These are phyloP conservation scores for Pyrus communis DNA, from an alignment of 306 rosid species.

Conservation along the genomic window DNA sequence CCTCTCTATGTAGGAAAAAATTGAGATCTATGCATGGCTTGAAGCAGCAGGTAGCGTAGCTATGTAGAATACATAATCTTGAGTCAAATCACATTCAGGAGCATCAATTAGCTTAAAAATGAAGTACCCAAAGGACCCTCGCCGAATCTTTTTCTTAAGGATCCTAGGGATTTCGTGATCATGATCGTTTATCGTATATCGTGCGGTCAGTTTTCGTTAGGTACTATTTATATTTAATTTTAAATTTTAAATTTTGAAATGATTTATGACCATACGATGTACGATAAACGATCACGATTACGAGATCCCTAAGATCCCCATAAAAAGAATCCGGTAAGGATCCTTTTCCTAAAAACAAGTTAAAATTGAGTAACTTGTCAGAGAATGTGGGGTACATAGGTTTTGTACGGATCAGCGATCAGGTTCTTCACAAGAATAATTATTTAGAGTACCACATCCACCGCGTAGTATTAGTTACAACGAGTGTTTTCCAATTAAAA, in stretches of 20 bases:
- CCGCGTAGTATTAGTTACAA: too few species aligned
- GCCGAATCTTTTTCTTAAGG: too few species aligned
- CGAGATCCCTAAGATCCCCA: fast-evolving
- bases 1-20: too few species aligned
- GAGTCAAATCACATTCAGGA: conserved; percentile 3
- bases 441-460: neutral
- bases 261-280: fast-evolving
- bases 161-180: too few species aligned
- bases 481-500: too few species aligned
- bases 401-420: conserved; percentile 37
- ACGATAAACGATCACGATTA: too few species aligned
- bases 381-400: conserved; percentile 41
- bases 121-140: neutral
- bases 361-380: conserved; percentile 25
- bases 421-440: neutral
- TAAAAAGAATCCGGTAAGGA: fast-evolving
- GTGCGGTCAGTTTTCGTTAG: too few species aligned
- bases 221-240: too few species aligned
- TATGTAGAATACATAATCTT: neutral
- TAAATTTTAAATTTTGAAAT: too few species aligned
- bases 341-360: neutral
- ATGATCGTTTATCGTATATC: too few species aligned
- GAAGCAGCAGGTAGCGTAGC: neutral
- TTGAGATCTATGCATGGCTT: conserved; percentile 14
- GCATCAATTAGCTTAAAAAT: conserved; percentile 5